phyloP scores from a whole-genome alignment of 2,329 filamentous ascomycete species.

The Xylariaceae sp. region DNA sequence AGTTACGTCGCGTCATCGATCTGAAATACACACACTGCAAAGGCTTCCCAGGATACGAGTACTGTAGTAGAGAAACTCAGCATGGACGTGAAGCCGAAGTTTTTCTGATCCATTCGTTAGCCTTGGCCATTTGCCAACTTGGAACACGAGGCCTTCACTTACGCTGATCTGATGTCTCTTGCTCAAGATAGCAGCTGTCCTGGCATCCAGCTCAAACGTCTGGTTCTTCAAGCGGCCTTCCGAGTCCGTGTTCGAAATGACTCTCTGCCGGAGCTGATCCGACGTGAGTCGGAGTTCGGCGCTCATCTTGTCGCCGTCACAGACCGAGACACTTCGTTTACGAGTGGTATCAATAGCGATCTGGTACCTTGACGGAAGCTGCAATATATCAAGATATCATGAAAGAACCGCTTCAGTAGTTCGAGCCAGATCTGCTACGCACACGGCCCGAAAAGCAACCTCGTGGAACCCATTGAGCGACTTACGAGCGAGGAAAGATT shows the following conservation, averaged over 20 bases:
- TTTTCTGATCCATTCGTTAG: slow-evolving; percentile 2
- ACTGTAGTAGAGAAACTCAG: slow-evolving; percentile 8
- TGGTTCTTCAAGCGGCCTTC: slow-evolving; percentile 6
- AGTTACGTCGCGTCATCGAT: not conserved
- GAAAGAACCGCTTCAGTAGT: too few relatives aligned
- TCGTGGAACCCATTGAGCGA: too few relatives aligned
- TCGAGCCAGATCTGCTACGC: too few relatives aligned
- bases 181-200: slow-evolving; percentile 6
- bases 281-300: slow-evolving; percentile 4
- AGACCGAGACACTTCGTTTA: not conserved
- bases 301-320: slow-evolving; percentile 1
- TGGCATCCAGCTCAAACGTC: slow-evolving; percentile 5
- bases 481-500: too few relatives aligned
- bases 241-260: slow-evolving; percentile 4
- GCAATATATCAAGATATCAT: too few relatives aligned
- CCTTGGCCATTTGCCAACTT: not conserved
- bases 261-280: slow-evolving; percentile 7
- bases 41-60: slow-evolving; percentile 9
- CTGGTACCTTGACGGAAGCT: too few relatives aligned
- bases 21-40: slow-evolving; percentile 3
- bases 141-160: not conserved
- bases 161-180: slow-evolving; percentile 9
- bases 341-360: too few relatives aligned
- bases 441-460: too few relatives aligned
- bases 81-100: slow-evolving; percentile 12